These are phyloP conservation scores for Lasiosphaeria miniovina DNA, from an alignment of 495 filamentous ascomycete species.

Conservation along the genomic window DNA sequence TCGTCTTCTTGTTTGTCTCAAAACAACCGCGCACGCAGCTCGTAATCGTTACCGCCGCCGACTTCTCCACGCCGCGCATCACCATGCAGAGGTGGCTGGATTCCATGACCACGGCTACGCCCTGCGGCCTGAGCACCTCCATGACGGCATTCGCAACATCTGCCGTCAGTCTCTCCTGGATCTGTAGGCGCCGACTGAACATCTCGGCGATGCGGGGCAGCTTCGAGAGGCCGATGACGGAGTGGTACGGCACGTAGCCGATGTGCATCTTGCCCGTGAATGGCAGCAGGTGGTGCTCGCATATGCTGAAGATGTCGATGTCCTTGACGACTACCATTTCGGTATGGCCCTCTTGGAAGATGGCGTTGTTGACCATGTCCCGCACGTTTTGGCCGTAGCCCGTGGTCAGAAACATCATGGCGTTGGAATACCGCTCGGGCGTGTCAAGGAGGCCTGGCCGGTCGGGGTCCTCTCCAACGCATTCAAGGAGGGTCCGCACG, in stretches of 20 bases:
- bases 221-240: conserved; percentile 92
- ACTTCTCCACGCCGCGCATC: conserved; percentile 91
- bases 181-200: conserved; percentile 89
- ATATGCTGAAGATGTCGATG: conserved; percentile 85
- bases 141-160: conserved; percentile 93
- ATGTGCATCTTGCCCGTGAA: conserved; percentile 99
- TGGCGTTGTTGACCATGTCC: conserved; percentile 89
- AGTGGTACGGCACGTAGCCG: conserved; percentile 85
- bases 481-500: conserved; percentile 88
- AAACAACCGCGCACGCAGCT: conserved; percentile 96
- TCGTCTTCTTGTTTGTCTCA: conserved; percentile 84
- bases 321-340: conserved; percentile 97
- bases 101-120: conserved; percentile 96
- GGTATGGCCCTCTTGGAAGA: conserved; percentile 96
- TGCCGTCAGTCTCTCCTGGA: conserved; percentile 93
- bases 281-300: conserved; percentile 96
- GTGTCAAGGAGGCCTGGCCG: conserved; percentile 86
- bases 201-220: conserved; percentile 94
- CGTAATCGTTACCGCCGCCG: conserved; percentile 79
- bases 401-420: conserved; percentile 97
- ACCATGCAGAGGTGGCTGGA: conserved; percentile 99
- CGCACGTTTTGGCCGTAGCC: conserved; percentile 95
- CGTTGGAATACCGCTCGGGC: conserved; percentile 88
- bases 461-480: conserved; percentile 92
- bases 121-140: conserved; percentile 86